Base-by-base conservation (phyloP, 331 rosid genomes). In the Phaseolus coccineus region DNA sequence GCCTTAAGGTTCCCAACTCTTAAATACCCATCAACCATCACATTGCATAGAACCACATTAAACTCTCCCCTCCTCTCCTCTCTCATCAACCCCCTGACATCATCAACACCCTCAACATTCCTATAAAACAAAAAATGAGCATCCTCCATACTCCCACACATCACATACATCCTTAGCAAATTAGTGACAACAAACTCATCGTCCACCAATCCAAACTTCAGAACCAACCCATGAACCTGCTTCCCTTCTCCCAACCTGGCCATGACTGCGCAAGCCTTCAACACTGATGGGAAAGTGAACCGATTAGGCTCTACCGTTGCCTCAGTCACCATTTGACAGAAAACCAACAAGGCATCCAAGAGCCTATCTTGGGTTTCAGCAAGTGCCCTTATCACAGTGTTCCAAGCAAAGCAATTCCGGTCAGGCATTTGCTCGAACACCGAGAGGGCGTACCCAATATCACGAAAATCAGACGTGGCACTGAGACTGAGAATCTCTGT, bases 121-220 rank as follows among this genome's bases (percentile, higher is more conserved):
- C 66, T 28, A 59, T 59, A 28, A 59, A 27, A 59, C 19, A 59
- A 28, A 59, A 12, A 19, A 28, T 28, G 40, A 28, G 66, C 66
- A 59, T 59, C 66, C 40, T 59, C 39, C 66, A 59, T 59, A 59
- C 40, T 59, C 66, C 40, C 66, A 59, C 66, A 59, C 66, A 59
- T 59, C 40, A 59, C 66, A 5, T 59, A 59, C 66, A 59, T 59
- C 19, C 66, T 59, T 2, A 59, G 40, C 40, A 59, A 13, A 59
- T 59, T 59, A 28, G 66, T 59, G 19, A 59, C 66, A 28, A 59
- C 66, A 59, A 59, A 59, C 8, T 59, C 66, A 28, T 59, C 66
- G 14, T 28, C 19, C 66, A 4, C 19, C 19, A 59, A 59, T 13
- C 66, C 66, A 59, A 59, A 59, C 40, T 59, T 59, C 5, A 59